phyloP scores from a whole-genome alignment of 2,329 filamentous ascomycete species.

The Cordyceps javanica region DNA sequence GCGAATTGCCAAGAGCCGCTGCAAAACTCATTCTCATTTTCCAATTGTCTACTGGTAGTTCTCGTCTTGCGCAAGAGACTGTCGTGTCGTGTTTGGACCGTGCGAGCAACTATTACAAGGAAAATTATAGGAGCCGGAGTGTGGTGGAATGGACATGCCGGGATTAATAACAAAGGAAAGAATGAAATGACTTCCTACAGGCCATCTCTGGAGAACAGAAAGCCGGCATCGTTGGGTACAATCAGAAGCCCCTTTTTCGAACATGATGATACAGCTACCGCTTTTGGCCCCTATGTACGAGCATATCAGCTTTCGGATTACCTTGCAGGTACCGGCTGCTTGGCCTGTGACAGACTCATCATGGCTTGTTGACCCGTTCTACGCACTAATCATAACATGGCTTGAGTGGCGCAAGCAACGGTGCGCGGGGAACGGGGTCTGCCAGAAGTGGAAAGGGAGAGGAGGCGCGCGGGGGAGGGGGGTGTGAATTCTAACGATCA shows the following conservation, averaged over 20 bases:
- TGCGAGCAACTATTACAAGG: not conserved
- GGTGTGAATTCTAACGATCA: conserved; percentile 2
- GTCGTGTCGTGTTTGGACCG: not conserved
- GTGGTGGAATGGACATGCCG: not conserved
- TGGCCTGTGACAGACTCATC: not conserved
- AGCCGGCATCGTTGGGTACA: not conserved
- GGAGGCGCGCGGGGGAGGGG: not conserved
- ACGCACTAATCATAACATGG: conserved; percentile 8
- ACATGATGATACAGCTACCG: not conserved
- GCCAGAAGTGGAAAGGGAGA: too few relatives aligned
- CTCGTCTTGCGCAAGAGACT: not conserved
- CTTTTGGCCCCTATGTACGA: not conserved
- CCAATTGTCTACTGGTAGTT: not conserved
- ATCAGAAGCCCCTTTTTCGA: not conserved
- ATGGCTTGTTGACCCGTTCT: not conserved
- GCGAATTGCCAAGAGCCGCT: not conserved
- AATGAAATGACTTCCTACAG: not conserved
- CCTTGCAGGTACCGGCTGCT: not conserved
- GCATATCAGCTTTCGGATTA: not conserved
- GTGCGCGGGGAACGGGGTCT: conserved; percentile 6
- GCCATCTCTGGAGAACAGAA: not conserved
- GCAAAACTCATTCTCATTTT: not conserved
- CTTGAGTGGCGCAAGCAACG: conserved; percentile 9
- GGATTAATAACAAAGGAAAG: not conserved
- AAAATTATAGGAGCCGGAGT: not conserved